Evolutionary conservation across 2,329 filamentous ascomycete genomes (phyloP), one percentile per base, ranked within the genome.

Genomic region (Epichloe baconii): DNA sequence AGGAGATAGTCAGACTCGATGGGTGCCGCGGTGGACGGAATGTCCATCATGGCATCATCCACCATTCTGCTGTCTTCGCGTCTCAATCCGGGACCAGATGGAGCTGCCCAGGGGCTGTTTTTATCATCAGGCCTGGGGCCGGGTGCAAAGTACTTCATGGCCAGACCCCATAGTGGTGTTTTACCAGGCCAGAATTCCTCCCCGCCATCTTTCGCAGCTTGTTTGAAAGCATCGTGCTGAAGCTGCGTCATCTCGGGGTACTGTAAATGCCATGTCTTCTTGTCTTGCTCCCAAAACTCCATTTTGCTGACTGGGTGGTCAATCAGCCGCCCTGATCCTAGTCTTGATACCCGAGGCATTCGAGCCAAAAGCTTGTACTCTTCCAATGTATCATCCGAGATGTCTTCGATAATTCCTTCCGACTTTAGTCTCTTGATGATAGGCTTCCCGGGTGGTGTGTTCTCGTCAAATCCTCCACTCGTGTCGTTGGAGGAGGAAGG

Each of bases 171-270:
- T 21, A 81, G 62, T 0, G 67, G 68, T 2, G 75, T 71, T 52
- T 71, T 71, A 2, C 73, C 74, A 2, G 74, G 76, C 0, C 64
- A 65, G 49, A 84, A 84, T 19, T 70, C 65, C 57, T 83, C 79
- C 1, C 69, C 68, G 36, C 75, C 68, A 0, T 66, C 65, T 35
- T 66, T 58, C 1, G 79, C 78, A 15, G 75, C 77, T n/a, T 70
- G 62, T 17, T 69, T 65, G 61, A 81, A 82, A 2, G 73, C 75
- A 36, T 75, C 71, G 51, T 75, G 74, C 54, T 83, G 79, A 6
- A 78, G 67, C 51, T 78, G 73, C 0, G 75, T 81, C 78, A 84
- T 82, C 55, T 80, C 76, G 0, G 80, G 80, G 57, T 84, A 84
- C 48, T 76, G 62, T 4, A 81, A 68, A 55, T 84, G 80, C 72